phyloP scores from a whole-genome alignment of 495 filamentous ascomycete genomes.

The Talaromyces ruber region DNA sequence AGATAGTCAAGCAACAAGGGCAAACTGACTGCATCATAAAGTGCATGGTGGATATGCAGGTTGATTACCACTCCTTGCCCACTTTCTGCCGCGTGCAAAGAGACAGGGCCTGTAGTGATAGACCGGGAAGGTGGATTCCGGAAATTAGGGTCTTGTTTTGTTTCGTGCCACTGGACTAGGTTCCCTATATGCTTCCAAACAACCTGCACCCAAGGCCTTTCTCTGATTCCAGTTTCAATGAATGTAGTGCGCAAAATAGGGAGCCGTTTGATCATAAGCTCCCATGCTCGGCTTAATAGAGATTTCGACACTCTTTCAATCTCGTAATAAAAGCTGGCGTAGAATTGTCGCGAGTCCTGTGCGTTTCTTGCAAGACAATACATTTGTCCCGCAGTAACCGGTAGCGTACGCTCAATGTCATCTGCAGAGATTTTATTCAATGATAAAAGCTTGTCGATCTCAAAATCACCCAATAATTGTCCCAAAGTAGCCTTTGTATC shows the following conservation, averaged over 20 bases:
- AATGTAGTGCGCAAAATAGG: constrained; percentile 25
- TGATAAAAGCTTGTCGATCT: constrained; percentile 11
- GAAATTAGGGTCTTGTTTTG: neutral
- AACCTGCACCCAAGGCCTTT: constrained; percentile 18
- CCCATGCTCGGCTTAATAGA: constrained; percentile 19
- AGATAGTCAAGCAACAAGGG: constrained; percentile 18
- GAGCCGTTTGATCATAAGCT: constrained; percentile 10
- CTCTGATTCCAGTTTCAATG: constrained; percentile 12
- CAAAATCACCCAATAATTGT: constrained; percentile 11
- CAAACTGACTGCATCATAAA: constrained; percentile 28
- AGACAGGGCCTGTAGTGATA: constrained; percentile 15
- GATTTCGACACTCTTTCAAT: constrained; percentile 9
- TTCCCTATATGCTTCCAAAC: constrained; percentile 14
- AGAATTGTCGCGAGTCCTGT: constrained; percentile 20
- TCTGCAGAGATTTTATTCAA: constrained; percentile 13
- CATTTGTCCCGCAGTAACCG: constrained; percentile 22
- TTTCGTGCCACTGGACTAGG: constrained; percentile 19
- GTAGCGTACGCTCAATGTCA: constrained; percentile 12
- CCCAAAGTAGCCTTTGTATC: constrained; percentile 10
- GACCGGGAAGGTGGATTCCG: constrained; percentile 1
- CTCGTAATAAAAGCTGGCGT: constrained; percentile 22
- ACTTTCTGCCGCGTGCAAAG: constrained; percentile 19
- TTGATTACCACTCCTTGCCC: constrained; percentile 13
- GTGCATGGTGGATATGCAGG: constrained; percentile 28
- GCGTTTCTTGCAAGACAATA: constrained; percentile 27